phyloP scores from a whole-genome alignment of 805 yeast genomes.

The Blastobotrys mokoenaii region DNA sequence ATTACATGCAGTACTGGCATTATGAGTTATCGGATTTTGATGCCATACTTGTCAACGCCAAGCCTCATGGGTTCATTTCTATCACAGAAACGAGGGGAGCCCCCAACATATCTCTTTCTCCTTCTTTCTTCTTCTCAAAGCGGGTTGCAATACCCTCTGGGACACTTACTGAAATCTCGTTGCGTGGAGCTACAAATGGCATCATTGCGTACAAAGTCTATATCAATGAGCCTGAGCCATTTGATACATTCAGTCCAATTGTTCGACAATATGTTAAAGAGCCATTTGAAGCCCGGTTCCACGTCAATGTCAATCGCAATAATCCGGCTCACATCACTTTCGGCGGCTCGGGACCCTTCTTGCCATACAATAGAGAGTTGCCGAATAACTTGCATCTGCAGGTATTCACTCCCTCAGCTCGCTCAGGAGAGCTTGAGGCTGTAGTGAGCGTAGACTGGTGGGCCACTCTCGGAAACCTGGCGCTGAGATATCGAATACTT shows the following conservation, averaged over 20 bases:
- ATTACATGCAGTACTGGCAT: too few species aligned
- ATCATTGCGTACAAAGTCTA: slow-evolving; percentile 6
- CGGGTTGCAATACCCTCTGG: neutral
- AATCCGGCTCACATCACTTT: slow-evolving; percentile 4
- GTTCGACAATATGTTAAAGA: slow-evolving; percentile 12
- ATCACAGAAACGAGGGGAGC: neutral
- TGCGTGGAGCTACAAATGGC: slow-evolving; percentile 3
- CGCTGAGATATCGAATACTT: slow-evolving; percentile 69
- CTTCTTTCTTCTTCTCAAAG: neutral
- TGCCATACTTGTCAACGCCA: neutral
- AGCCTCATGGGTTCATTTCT: neutral
- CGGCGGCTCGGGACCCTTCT: slow-evolving; percentile 14
- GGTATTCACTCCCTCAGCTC: slow-evolving; percentile 8
- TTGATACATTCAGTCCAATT: slow-evolving; percentile 4
- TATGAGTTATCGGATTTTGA: too few species aligned
- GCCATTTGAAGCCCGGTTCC: slow-evolving; percentile 14
- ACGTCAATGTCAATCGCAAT: slow-evolving; percentile 10
- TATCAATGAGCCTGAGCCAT: neutral
- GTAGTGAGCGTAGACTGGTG: slow-evolving; percentile 39
- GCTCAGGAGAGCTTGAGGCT: neutral
- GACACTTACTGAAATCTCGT: neutral
- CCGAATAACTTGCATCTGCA: slow-evolving; percentile 8
- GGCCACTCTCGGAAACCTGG: slow-evolving; percentile 57
- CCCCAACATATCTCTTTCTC: neutral
- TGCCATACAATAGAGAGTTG: slow-evolving; percentile 6